Evolutionary conservation across 345 rosid species (phyloP).

Genomic region (Citrus australasica): DNA sequence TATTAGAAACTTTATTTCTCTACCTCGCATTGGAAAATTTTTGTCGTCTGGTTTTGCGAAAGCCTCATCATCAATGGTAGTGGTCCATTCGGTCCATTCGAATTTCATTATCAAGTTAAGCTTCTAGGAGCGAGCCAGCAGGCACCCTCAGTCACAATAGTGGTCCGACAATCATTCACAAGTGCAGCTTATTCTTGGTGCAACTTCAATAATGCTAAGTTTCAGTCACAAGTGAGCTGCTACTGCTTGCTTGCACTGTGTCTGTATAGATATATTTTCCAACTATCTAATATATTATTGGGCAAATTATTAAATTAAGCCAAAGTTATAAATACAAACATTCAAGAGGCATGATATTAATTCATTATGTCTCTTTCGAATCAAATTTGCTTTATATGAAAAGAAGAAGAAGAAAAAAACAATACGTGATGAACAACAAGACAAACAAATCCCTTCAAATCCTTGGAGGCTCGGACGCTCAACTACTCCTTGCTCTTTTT

Average conservation of each 20-base stretch:
- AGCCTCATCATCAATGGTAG: not conserved
- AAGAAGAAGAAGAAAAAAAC: not conserved
- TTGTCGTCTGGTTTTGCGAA: not conserved
- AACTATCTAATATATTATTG: no score
- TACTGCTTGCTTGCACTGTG: not conserved
- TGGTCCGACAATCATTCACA: not conserved
- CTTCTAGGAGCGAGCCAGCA: not conserved
- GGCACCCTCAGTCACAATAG: not conserved
- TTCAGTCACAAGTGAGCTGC: not conserved
- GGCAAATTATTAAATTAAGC: no score
- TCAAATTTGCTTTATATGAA: not conserved
- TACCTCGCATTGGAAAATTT: no score
- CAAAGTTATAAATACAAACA: not conserved
- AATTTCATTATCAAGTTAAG: not conserved
- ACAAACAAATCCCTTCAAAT: constrained; percentile 11
- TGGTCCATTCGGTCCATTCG: not conserved
- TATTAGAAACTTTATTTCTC: no score
- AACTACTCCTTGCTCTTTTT: constrained; percentile 28
- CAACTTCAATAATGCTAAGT: not conserved
- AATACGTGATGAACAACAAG: not conserved
- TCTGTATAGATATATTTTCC: no score
- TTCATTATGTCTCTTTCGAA: not conserved
- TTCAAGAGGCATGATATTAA: not conserved
- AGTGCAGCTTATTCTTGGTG: not conserved
- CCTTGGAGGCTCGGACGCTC: constrained; percentile 40